Evolutionary conservation across 208 protist genomes (phyloP).

Genomic region (Crithidia fasciculata): DNA sequence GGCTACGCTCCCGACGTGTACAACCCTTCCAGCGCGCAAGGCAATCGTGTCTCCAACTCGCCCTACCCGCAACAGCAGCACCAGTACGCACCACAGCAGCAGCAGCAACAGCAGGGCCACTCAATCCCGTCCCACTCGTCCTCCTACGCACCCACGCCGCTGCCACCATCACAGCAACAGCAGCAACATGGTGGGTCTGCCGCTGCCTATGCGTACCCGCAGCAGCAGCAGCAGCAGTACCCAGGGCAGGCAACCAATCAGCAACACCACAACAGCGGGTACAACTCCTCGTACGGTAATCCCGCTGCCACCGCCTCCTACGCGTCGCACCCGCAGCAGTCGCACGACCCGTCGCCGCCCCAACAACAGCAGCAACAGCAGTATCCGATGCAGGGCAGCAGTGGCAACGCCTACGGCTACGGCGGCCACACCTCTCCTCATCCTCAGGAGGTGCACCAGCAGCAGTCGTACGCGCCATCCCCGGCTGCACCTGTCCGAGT

Average conservation of each 20-base stretch:
- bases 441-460: background rate
- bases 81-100: conserved; percentile 25
- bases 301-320: conserved; percentile 1
- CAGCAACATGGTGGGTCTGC: background rate
- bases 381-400: background rate
- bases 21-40: background rate
- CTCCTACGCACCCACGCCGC: conserved; percentile 11
- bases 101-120: conserved; percentile 9
- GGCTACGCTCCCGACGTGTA: background rate
- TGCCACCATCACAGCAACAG: conserved; percentile 12
- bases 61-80: conserved; percentile 22
- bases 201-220: background rate
- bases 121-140: background rate
- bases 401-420: conserved; percentile 11
- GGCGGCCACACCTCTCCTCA: background rate
- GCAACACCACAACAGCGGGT: conserved; percentile 4
- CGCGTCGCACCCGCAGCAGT: background rate
- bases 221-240: conserved; percentile 3
- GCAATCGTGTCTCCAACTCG: background rate
- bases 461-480: background rate
- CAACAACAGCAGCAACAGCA: conserved; percentile 4
- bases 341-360: background rate
- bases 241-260: background rate
- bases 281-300: background rate
- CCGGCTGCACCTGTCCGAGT: background rate